Conservation (phyloP, 805 yeast species). For the Ogataea pilisensis region DNA sequence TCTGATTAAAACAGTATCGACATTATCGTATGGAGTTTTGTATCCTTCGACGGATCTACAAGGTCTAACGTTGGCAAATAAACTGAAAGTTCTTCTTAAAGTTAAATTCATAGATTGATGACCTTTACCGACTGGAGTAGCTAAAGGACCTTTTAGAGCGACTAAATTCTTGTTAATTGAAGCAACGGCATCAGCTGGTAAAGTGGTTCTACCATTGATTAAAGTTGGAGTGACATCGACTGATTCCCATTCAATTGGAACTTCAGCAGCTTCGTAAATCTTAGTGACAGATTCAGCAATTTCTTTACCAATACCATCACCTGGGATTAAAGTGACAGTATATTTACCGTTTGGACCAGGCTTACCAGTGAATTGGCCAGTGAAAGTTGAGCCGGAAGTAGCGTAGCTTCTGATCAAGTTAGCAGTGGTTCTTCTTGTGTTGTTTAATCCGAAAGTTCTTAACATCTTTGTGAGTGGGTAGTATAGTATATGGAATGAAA, state of each 20-base stretch:
- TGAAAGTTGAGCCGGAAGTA: conserved; percentile 38
- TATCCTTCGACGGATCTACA: conserved; percentile 91
- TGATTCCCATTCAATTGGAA: conserved; percentile 95
- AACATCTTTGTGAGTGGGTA: conserved; percentile 4
- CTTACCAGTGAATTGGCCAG: conserved; percentile 64
- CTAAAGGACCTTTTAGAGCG: conserved; percentile 97
- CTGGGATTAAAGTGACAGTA: conserved; percentile 94
- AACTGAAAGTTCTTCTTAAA: conserved; percentile 91
- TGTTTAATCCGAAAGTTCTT: conserved; percentile 6
- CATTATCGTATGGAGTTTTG: conserved; percentile 85
- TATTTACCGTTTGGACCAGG: conserved; percentile 77
- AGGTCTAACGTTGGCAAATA: conserved; percentile 97
- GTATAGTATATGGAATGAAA: no score
- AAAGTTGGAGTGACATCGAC: conserved; percentile 94
- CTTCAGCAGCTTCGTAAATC: conserved; percentile 89
- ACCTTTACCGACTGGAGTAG: conserved; percentile 98
- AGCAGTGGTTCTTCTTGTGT: conserved; percentile 11
- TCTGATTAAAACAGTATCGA: conserved; percentile 93
- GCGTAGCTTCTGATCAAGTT: conserved; percentile 28
- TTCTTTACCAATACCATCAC: conserved; percentile 98
- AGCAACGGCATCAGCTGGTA: conserved; percentile 88
- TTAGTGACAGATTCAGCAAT: conserved; percentile 91
- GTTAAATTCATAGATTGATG: conserved; percentile 97
- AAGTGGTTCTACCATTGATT: conserved; percentile 87
- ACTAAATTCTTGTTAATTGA: conserved; percentile 90